Evolutionary conservation across 495 filamentous ascomycete genomes (phyloP).

Genomic region (Pyrenula aspistea): DNA sequence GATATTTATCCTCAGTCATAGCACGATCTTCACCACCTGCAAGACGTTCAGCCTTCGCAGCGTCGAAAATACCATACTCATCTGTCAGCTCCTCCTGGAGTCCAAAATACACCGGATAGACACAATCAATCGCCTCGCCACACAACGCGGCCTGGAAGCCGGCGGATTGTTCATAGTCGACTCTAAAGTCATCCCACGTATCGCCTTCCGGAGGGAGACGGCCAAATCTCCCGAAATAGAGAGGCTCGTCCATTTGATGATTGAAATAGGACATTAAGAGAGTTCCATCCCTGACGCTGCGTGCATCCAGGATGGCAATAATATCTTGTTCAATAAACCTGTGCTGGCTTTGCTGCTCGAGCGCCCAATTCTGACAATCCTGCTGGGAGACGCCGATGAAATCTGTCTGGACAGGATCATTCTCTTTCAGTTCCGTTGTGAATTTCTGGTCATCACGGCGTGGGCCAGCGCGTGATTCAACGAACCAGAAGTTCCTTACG

Average conservation of each 20-base stretch:
- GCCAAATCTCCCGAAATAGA: constrained; percentile 4
- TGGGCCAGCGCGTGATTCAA: not conserved
- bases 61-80: constrained; percentile 5
- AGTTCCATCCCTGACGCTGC: constrained; percentile 6
- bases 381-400: constrained; percentile 6
- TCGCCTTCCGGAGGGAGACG: constrained; percentile 4
- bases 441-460: not conserved
- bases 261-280: constrained; percentile 3
- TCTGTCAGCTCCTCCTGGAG: constrained; percentile 10
- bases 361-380: constrained; percentile 8
- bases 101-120: constrained; percentile 8
- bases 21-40: not conserved
- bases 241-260: not conserved
- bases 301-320: constrained; percentile 6
- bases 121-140: not conserved
- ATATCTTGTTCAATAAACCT: constrained; percentile 6
- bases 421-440: not conserved
- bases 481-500: not conserved
- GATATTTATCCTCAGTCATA: not conserved
- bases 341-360: constrained; percentile 4
- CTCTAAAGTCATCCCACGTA: constrained; percentile 7
- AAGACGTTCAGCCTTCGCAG: constrained; percentile 1
- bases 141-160: constrained; percentile 1
- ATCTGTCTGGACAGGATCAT: constrained; percentile 6
- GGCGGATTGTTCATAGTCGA: constrained; percentile 2